Evolutionary conservation across 2,329 filamentous ascomycete species (phyloP).

Genomic region (Epichloe typhina): DNA sequence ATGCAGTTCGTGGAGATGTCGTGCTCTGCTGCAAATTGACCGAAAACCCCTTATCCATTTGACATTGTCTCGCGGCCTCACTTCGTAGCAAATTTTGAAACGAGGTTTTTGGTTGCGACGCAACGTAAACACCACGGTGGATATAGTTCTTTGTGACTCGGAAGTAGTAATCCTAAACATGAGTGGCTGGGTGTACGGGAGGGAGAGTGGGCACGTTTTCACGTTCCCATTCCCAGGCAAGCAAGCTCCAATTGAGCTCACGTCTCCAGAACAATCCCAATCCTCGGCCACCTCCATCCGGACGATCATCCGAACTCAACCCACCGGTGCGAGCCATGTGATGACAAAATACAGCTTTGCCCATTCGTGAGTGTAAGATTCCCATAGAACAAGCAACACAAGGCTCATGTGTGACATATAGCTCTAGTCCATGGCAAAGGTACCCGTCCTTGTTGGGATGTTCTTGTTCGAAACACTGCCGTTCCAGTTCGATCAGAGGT

Average conservation of each 20-base stretch:
- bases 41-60: neutral
- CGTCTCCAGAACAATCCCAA: constrained; percentile 58
- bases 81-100: neutral
- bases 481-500: constrained; percentile 56
- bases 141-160: constrained; percentile 22
- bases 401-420: constrained; percentile 91
- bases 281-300: constrained; percentile 43
- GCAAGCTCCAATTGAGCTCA: constrained; percentile 75
- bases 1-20: neutral
- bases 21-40: neutral
- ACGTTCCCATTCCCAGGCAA: constrained; percentile 65
- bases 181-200: constrained; percentile 33
- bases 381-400: constrained; percentile 97
- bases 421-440: constrained; percentile 82
- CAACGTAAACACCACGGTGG: constrained; percentile 4
- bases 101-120: neutral
- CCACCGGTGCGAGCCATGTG: constrained; percentile 74
- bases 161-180: constrained; percentile 35
- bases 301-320: constrained; percentile 62
- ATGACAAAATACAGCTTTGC: constrained; percentile 66
- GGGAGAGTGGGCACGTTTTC: constrained; percentile 25
- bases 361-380: constrained; percentile 85
- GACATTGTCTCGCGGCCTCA: neutral
- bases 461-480: constrained; percentile 46
- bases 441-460: constrained; percentile 68